These are phyloP conservation scores for Chaetomiaceae sp. DNA, from an alignment of 2,329 filamentous ascomycete species.

Conservation along the genomic window DNA sequence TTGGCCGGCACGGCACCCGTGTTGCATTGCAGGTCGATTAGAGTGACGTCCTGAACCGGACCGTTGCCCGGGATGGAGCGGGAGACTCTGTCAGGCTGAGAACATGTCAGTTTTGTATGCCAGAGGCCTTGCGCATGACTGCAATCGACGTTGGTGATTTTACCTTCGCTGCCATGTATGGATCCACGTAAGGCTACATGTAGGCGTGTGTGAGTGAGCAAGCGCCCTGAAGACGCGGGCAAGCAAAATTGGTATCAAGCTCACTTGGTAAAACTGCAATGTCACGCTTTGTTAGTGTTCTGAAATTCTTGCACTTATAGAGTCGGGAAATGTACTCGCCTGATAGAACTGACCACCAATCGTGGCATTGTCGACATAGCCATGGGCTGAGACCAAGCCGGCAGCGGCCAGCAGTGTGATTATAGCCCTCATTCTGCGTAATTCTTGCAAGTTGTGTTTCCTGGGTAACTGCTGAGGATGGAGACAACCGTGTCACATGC, in stretches of 20 bases:
- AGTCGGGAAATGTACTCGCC: constrained; percentile 18
- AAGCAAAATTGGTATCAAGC: background rate
- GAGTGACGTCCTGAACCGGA: constrained; percentile 47
- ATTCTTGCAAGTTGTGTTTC: too few relatives aligned
- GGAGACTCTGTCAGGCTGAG: constrained; percentile 45
- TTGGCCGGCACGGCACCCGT: constrained; percentile 45
- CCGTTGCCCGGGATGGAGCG: constrained; percentile 53
- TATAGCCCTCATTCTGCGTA: constrained; percentile 29
- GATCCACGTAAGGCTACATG: constrained; percentile 34
- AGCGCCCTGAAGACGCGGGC: background rate
- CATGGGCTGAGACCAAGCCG: constrained; percentile 41
- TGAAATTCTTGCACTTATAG: background rate
- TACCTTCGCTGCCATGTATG: constrained; percentile 31
- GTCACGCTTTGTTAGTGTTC: constrained; percentile 9
- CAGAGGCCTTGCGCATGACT: background rate
- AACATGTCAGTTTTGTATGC: background rate
- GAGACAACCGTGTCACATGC: background rate
- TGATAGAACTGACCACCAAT: constrained; percentile 37
- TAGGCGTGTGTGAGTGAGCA: constrained; percentile 31
- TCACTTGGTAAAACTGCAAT: constrained; percentile 30
- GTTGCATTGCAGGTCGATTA: constrained; percentile 49
- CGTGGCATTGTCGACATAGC: constrained; percentile 41
- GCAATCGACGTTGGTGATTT: background rate
- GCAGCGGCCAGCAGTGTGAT: constrained; percentile 29
- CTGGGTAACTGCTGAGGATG: too few relatives aligned